Evolutionary conservation across 768 basidiomycete genomes (phyloP).

Genomic region (Rhodotorula kratochvilovae): DNA sequence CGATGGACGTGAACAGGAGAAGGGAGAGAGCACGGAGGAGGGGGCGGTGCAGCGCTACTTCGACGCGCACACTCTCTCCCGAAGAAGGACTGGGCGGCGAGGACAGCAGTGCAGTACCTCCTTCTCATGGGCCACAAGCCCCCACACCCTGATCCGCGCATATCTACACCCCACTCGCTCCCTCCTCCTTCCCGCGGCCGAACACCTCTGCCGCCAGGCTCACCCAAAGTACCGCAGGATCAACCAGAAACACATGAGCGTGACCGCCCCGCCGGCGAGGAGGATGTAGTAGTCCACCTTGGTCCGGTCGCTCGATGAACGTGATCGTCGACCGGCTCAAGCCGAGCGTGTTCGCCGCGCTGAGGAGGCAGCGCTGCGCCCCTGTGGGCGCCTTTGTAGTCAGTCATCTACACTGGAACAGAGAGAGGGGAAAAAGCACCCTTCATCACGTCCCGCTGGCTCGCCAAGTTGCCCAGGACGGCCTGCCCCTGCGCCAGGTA

Average conservation of each 20-base stretch:
- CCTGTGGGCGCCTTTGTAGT: conserved; percentile 46
- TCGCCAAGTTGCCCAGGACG: conserved; percentile 82
- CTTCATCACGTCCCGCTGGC: conserved; percentile 88
- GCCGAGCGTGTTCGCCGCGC: conserved; percentile 90
- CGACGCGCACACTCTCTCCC: no score
- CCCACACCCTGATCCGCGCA: no score
- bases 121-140: no score
- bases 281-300: conserved; percentile 96
- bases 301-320: conserved; percentile 93
- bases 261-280: conserved; percentile 72
- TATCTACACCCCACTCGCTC: no score
- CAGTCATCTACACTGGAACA: no score
- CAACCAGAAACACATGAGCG: conserved; percentile 86
- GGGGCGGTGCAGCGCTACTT: no score
- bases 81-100: no score
- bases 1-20: no score
- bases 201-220: background rate
- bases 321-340: conserved; percentile 89
- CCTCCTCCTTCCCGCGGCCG: no score
- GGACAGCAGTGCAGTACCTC: no score
- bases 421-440: conserved; percentile 45
- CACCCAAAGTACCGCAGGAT: conserved; percentile 85
- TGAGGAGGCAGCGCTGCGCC: conserved; percentile 75
- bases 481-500: conserved; percentile 89
- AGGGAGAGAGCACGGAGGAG: no score